Evolutionary conservation across 1,284 basidiomycete genomes (phyloP), one percentile per base, ranked within the genome.

Genomic region (Pseudozyma pruni): DNA sequence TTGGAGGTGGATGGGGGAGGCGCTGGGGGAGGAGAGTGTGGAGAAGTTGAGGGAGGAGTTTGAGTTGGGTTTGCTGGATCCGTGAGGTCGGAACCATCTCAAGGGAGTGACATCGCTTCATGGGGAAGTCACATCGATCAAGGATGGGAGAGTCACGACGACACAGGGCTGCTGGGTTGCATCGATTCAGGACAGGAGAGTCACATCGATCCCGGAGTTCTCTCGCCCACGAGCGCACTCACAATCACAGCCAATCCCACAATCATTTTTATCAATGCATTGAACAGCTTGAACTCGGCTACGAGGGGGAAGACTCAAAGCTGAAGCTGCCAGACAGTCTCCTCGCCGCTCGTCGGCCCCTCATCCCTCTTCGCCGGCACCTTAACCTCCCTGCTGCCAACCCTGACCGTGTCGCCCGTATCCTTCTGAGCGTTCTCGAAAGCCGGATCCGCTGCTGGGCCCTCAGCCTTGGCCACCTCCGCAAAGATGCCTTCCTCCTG

Each of bases 1-100:
- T 9, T 84, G 82, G 81, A 54, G 79, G 25, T 83, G 80, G 81
- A 69, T 72, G 58, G 13, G 6, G 9, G n/a, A 33, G 8, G 1
- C 5, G 4, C 38, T 70, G 11, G 35, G 2, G 1, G 43, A 31
- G 5, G 48, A 60, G 1, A 31, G 3, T 16, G 17, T 70, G 1
- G 42, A 46, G 0, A 23, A 55, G 20, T 20, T 71, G 19, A 23
- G 22, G 7, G 23, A 7, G 3, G 68, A 71, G 27, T 50, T 71
- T 23, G 57, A 71, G 25, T 32, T 71, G 8, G 68, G 68, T 3
- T 16, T 41, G 10, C 42, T 71, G n/a, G 68, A 71, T 45, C 68
- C 61, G 7, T 71, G 37, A 44, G 9, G 27, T 29, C 27, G 7
- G 27, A 11, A 29, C 7, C 27, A 29, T 29, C 27, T 7, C 27